Percentiles rank a stretch among this genome's conserved stretches.
These are phyloP conservation scores for Globisporangium heterothallicum DNA, from an alignment of 352 stramenopile species.

Conservation along the genomic window DNA sequence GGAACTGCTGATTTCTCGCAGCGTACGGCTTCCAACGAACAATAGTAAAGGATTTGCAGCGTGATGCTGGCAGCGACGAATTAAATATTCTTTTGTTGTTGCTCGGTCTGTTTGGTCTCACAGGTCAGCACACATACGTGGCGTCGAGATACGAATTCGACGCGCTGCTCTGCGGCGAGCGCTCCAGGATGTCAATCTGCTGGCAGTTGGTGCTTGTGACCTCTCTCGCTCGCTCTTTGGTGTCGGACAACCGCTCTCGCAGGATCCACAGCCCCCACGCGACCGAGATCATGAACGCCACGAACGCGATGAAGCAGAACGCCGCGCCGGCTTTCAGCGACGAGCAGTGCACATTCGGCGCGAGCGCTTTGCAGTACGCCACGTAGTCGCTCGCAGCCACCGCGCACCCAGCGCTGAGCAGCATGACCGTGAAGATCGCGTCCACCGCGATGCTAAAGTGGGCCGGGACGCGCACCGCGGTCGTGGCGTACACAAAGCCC, in stretches of 20 bases:
- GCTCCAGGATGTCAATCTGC: slow-evolving; percentile 14
- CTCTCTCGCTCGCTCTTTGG: not conserved
- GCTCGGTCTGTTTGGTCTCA: not conserved
- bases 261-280: slow-evolving; percentile 49
- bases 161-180: slow-evolving; percentile 14
- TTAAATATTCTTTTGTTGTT: not conserved
- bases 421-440: slow-evolving; percentile 60
- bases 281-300: slow-evolving; percentile 51
- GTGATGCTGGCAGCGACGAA: too few relatives aligned
- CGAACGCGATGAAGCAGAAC: slow-evolving; percentile 61
- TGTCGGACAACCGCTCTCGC: slow-evolving; percentile 12
- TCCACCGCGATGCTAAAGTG: slow-evolving; percentile 48
- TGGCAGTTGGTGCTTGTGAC: not conserved
- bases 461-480: slow-evolving; percentile 26
- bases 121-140: slow-evolving; percentile 13
- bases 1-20: too few relatives aligned
- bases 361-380: slow-evolving; percentile 45
- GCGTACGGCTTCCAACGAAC: too few relatives aligned
- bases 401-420: slow-evolving; percentile 55
- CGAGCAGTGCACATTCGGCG: slow-evolving; percentile 38
- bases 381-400: slow-evolving; percentile 66
- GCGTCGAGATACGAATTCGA: slow-evolving; percentile 14
- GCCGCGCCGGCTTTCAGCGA: slow-evolving; percentile 36
- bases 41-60: too few relatives aligned
- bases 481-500: slow-evolving; percentile 30